Evolutionary conservation across 208 protist genomes (phyloP).

Genomic region (Herpetomonas samuelpessoai): DNA sequence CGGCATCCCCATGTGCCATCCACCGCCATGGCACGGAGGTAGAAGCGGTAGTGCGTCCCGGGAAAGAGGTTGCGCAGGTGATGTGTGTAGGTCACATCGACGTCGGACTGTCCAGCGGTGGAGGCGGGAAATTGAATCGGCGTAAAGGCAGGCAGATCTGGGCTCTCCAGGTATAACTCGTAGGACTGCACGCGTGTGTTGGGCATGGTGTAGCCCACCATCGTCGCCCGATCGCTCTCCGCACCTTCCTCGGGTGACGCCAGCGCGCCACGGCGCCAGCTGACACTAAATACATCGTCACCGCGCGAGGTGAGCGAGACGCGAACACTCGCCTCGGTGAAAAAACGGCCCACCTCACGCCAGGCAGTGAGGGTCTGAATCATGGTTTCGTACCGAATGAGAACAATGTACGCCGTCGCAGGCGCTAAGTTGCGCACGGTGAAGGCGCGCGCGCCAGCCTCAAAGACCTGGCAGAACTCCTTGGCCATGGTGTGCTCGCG

Average conservation of each 20-base stretch:
- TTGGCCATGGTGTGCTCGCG: constrained; percentile 68
- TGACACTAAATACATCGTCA: constrained; percentile 77
- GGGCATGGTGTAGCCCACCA: constrained; percentile 43
- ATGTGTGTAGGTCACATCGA: constrained; percentile 17
- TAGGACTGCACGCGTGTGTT: constrained; percentile 35
- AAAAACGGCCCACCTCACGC: constrained; percentile 74
- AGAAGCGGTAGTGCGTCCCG: constrained; percentile 66
- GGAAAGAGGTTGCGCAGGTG: constrained; percentile 60
- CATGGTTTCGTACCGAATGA: constrained; percentile 81
- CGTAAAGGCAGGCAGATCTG: constrained; percentile 14
- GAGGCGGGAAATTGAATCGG: constrained; percentile 14
- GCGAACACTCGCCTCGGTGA: constrained; percentile 63
- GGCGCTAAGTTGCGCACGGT: constrained; percentile 66
- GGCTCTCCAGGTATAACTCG: constrained; percentile 51
- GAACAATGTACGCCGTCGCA: constrained; percentile 77
- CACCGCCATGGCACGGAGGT: constrained; percentile 59
- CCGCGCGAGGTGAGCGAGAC: constrained; percentile 55
- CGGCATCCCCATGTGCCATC: constrained; percentile 71
- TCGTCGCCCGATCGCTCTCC: constrained; percentile 18
- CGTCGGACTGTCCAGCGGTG: constrained; percentile 1
- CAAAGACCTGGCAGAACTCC: constrained; percentile 51
- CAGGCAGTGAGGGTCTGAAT: constrained; percentile 76
- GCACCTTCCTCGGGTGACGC: too few relatives aligned
- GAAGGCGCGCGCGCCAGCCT: constrained; percentile 47
- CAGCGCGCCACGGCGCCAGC: constrained; percentile 43